phyloP scores from a whole-genome alignment of 768 basidiomycete genomes.

The Serendipita sp. region DNA sequence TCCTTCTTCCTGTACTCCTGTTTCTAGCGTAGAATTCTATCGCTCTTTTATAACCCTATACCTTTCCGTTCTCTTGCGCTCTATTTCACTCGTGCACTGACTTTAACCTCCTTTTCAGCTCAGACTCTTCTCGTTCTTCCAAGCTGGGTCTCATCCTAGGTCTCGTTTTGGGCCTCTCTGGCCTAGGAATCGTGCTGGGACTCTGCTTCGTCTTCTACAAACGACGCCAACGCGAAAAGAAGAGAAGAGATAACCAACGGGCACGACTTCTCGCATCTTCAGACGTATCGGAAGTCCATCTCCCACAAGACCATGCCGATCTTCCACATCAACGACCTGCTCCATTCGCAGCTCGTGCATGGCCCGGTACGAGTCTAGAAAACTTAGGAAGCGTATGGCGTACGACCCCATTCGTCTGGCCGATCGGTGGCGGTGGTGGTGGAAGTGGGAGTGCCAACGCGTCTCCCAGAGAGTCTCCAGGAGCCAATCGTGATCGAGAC shows the following conservation, averaged over 20 bases:
- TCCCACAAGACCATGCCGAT: not conserved
- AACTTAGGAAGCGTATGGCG: not conserved
- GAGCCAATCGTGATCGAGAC: not conserved
- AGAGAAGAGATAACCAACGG: slow-evolving; percentile 2
- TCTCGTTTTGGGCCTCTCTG: not conserved
- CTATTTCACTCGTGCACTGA: not conserved
- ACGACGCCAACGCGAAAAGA: not conserved
- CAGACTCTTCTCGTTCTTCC: not conserved
- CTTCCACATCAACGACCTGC: not conserved
- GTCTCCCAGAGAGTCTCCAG: not conserved
- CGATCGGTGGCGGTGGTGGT: not conserved
- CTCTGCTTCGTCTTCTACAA: not conserved
- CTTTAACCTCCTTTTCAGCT: not conserved
- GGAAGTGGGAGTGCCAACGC: not conserved
- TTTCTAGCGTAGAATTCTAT: too few relatives aligned
- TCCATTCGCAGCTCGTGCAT: not conserved
- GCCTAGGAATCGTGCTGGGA: not conserved
- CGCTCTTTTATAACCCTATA: not conserved
- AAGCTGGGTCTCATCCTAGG: not conserved
- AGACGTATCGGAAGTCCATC: not conserved
- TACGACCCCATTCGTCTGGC: slow-evolving; percentile 3
- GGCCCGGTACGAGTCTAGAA: not conserved
- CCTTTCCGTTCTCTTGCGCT: not conserved
- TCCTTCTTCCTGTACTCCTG: not conserved
- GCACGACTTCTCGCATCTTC: not conserved